phyloP scores from a whole-genome alignment of 2,329 filamentous ascomycete species.

The Setomelanomma holmii region DNA sequence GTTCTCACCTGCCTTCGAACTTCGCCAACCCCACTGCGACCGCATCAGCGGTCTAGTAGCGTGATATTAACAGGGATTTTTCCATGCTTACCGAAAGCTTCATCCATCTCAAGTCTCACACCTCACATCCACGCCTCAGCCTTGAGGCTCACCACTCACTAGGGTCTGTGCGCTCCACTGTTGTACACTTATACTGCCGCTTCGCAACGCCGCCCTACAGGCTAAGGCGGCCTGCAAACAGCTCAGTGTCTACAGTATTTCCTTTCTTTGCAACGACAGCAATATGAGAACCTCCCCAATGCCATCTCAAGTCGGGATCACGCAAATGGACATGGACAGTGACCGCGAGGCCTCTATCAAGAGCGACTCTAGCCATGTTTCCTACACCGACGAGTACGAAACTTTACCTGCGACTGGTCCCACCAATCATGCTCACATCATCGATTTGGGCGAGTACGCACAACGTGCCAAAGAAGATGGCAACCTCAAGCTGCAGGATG shows the following conservation, averaged over 20 bases:
- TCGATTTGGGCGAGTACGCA: constrained; percentile 10
- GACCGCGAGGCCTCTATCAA: neutral
- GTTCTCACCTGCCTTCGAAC: neutral
- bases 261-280: neutral
- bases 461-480: neutral
- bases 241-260: neutral
- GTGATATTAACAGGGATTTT: neutral
- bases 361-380: neutral
- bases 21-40: neutral
- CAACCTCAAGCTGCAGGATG: constrained; percentile 19
- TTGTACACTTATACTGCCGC: neutral
- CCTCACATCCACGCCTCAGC: neutral
- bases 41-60: neutral
- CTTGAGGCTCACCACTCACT: neutral
- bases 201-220: neutral
- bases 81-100: neutral
- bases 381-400: constrained; percentile 11
- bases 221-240: neutral
- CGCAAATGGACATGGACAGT: constrained; percentile 4
- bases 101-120: neutral
- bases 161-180: neutral
- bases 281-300: neutral
- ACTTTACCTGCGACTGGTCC: constrained; percentile 7
- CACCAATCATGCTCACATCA: constrained; percentile 7
- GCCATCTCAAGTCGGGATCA: neutral